Percentiles rank a stretch among this genome's conserved stretches.
Evolutionary conservation across 306 rosid genomes (phyloP).

Genomic region (Cajanus cajan): DNA sequence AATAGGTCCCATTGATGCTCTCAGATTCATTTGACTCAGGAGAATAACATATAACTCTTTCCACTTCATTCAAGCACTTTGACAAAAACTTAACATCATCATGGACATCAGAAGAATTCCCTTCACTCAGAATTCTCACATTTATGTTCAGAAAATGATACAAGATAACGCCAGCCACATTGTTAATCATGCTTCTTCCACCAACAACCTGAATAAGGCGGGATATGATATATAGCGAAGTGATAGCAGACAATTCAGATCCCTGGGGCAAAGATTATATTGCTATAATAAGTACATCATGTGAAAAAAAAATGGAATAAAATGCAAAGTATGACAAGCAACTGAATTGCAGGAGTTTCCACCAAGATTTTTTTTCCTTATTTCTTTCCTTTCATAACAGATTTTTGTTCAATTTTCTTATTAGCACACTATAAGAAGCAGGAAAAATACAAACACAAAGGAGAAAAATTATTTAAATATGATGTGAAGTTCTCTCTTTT

Average conservation of each 20-base stretch:
- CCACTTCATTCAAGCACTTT: conserved; percentile 45
- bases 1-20: conserved; percentile 21
- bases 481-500: not conserved
- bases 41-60: conserved; percentile 31
- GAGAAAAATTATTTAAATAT: not conserved
- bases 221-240: conserved; percentile 59
- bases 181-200: conserved; percentile 53
- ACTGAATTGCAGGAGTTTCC: conserved; percentile 19
- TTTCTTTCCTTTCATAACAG: conserved; percentile 16
- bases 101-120: conserved; percentile 30
- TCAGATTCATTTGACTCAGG: conserved; percentile 45
- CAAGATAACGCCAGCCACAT: conserved; percentile 57
- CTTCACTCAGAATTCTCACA: conserved; percentile 34
- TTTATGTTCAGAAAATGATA: conserved; percentile 44
- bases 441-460: not conserved
- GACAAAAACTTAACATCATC: conserved; percentile 32
- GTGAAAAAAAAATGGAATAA: not conserved
- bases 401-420: not conserved
- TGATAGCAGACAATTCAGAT: conserved; percentile 55
- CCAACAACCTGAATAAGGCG: conserved; percentile 79
- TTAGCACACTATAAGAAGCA: conserved; percentile 7
- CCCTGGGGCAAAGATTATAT: conserved; percentile 44
- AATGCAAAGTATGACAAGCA: conserved; percentile 4
- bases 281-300: conserved; percentile 30
- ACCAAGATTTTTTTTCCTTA: not conserved